phyloP scores from a whole-genome alignment of 768 basidiomycete species.

The Rubroboletus pulcherrimus region DNA sequence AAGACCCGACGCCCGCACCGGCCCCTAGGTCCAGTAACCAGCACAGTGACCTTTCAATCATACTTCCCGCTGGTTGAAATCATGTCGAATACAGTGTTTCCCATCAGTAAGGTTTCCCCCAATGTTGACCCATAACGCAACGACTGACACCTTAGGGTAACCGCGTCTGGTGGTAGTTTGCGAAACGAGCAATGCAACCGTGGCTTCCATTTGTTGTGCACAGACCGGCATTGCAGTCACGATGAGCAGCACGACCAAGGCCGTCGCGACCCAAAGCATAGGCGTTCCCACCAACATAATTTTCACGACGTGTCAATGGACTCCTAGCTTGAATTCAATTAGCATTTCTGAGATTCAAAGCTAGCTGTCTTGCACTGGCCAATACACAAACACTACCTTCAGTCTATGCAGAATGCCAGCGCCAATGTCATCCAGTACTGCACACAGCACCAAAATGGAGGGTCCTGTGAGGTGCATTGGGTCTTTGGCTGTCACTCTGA shows the following conservation, averaged over 20 bases:
- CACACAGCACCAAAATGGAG: no score
- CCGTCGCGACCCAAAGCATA: background rate
- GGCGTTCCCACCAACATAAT: background rate
- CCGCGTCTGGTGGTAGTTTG: background rate
- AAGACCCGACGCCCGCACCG: background rate
- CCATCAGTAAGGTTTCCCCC: background rate
- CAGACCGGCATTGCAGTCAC: background rate
- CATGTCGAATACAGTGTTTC: background rate
- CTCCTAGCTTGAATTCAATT: background rate
- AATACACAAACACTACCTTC: background rate
- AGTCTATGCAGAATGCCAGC: background rate
- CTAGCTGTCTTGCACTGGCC: background rate
- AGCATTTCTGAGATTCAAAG: background rate
- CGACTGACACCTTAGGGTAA: background rate
- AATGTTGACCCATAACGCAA: background rate
- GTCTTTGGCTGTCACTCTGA: no score
- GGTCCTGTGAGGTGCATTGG: background rate
- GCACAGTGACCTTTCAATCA: no score
- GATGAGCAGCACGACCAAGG: background rate
- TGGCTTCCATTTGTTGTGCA: slow-evolving; percentile 3
- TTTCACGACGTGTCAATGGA: background rate
- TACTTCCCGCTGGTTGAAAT: background rate
- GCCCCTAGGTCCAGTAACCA: background rate
- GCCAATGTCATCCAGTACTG: background rate
- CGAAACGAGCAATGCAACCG: slow-evolving; percentile 4